Base-by-base conservation (phyloP, 1,284 basidiomycete species). In the Retiboletus flavoniger region DNA sequence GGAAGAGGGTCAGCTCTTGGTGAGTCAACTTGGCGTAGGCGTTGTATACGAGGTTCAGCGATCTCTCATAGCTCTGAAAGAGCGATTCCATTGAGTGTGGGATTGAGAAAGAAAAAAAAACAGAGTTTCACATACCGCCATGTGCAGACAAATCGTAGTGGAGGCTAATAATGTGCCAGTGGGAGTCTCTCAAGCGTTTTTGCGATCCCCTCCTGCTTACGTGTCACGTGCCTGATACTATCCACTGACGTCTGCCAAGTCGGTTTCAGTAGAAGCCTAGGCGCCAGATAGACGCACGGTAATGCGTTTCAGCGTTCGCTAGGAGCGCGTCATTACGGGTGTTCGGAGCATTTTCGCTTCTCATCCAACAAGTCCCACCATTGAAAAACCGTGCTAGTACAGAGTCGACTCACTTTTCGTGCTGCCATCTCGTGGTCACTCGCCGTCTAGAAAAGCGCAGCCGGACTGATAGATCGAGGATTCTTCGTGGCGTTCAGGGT, bases 1-100 rank as follows among this genome's bases (percentile, higher is more conserved):
- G 82, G 67, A 91, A 91, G 54, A 91, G 78, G 35, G 84, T 69
- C 56, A 91, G 80, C 61, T 91, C 86, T 38, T 82, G 74, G 64
- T 78, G 81, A 24, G 77, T 77, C 60, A 91, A 75, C 58, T 81
- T 81, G 60, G 78, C 73, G 68, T 91, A 91, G n/a, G 87, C 89
- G 41, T 34, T 60, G 53, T 58, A 61, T 29, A 68, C 67, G 24
- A 60, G 53, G 44, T 47, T 60, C 17, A 66, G 36, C 39, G 67
- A 48, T 53, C 54, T 47, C 29, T 67, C 67, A 65, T 63, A 28
- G 38, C 51, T 51, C 69, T 68, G 49, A 9, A 4, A 39, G 11
- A 13, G 29, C 0, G n/a, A 24, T 16, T 26, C 9, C 17, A 26
- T 53, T 31, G 35, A 60, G 57, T 58, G 66, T 55, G 60, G 41